phyloP scores from a whole-genome alignment of 2,329 filamentous ascomycete species.

The Leptographium flavum region DNA sequence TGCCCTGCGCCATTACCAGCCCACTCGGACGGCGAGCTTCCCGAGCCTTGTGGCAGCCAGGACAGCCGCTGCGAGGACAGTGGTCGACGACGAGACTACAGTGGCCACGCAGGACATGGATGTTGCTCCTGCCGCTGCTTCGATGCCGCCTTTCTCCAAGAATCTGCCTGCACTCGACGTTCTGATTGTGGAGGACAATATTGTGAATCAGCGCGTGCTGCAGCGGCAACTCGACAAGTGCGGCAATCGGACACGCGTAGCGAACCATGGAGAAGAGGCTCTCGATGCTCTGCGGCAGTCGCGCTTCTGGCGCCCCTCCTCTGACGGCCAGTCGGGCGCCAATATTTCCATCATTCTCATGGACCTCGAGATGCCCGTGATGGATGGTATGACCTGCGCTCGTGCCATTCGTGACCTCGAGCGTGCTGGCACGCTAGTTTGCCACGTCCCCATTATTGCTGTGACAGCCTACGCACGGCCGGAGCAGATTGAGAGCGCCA shows the following conservation, averaged over 20 bases:
- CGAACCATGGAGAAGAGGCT: slow-evolving; percentile 51
- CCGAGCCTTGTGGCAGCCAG: background rate
- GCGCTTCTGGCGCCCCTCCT: slow-evolving; percentile 35
- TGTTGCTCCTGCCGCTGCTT: background rate
- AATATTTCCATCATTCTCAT: slow-evolving; percentile 58
- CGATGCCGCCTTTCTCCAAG: background rate
- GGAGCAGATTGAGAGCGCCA: slow-evolving; percentile 58
- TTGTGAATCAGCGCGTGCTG: slow-evolving; percentile 52
- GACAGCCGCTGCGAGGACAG: background rate
- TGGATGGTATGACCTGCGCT: slow-evolving; percentile 67
- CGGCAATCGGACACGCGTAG: slow-evolving; percentile 46
- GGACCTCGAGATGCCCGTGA: slow-evolving; percentile 71
- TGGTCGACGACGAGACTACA: no score
- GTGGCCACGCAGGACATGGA: no score
- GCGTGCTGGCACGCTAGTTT: slow-evolving; percentile 40
- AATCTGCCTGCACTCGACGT: slow-evolving; percentile 32
- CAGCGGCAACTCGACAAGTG: slow-evolving; percentile 45
- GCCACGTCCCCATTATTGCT: slow-evolving; percentile 65
- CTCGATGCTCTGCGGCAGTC: slow-evolving; percentile 42
- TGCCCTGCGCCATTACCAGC: background rate
- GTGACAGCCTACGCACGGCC: slow-evolving; percentile 68
- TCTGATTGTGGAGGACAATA: slow-evolving; percentile 53
- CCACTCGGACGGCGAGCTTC: background rate
- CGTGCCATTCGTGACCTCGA: slow-evolving; percentile 56
- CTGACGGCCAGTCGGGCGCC: slow-evolving; percentile 18